phyloP scores from a whole-genome alignment of 305 asterid genomes.

The Coffea humblotiana region DNA sequence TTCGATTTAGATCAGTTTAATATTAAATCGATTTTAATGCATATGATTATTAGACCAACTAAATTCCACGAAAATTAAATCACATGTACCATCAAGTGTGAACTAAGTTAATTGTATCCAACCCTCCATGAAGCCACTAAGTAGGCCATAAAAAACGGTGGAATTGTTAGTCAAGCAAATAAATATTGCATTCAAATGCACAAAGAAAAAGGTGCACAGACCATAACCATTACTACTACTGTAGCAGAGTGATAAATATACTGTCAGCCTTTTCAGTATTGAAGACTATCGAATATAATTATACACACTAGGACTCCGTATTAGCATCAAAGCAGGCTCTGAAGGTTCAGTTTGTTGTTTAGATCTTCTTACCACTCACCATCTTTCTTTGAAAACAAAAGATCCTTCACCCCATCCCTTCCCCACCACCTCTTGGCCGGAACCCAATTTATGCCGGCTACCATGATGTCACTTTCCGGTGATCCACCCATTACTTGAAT shows the following conservation, averaged over 20 bases:
- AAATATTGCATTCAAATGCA: not conserved
- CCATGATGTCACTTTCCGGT: slow-evolving; percentile 28
- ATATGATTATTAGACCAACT: no score
- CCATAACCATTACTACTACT: not conserved
- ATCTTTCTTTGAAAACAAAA: not conserved
- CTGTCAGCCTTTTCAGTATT: not conserved
- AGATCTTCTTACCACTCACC: slow-evolving; percentile 7
- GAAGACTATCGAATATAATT: not conserved
- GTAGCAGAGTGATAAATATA: slow-evolving; percentile 5
- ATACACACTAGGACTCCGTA: not conserved
- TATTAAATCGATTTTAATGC: no score
- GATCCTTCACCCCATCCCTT: not conserved
- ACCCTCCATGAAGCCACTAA: no score
- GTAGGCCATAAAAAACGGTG: no score
- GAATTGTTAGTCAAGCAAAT: not conserved
- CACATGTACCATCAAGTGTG: no score
- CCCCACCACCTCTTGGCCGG: not conserved
- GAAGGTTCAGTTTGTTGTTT: slow-evolving; percentile 12
- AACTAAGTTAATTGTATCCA: no score
- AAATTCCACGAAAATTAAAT: no score
- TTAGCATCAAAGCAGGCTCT: not conserved
- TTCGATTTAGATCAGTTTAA: no score
- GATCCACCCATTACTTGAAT: slow-evolving; percentile 20
- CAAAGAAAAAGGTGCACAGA: not conserved
- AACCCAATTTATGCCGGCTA: slow-evolving; percentile 6